These are phyloP conservation scores for Annulohypoxylon truncatum DNA, from an alignment of 2,329 filamentous ascomycete species.

Conservation along the genomic window DNA sequence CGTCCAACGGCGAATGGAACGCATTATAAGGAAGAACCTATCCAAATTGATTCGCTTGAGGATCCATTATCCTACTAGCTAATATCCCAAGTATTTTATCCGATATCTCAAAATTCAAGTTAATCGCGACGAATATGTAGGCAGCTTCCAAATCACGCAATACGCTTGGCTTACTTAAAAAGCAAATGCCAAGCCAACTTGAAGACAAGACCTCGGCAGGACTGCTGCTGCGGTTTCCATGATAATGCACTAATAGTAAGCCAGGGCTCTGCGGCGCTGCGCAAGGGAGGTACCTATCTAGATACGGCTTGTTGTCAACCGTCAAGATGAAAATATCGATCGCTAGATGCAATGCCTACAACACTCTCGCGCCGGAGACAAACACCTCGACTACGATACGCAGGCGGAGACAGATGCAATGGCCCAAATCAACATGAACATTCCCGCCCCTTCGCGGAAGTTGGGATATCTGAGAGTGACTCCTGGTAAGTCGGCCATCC, in stretches of 20 bases:
- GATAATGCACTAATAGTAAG: no score
- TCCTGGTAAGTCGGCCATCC: constrained; percentile 73
- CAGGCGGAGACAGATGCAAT: constrained; percentile 71
- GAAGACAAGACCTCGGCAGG: no score
- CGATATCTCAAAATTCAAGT: neutral
- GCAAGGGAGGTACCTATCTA: no score
- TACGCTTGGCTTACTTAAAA: neutral
- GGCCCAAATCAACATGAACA: constrained; percentile 75
- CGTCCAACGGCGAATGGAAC: neutral
- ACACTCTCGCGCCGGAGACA: constrained; percentile 59
- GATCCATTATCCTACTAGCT: neutral
- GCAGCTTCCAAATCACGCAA: neutral
- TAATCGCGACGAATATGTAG: neutral
- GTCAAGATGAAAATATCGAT: no score
- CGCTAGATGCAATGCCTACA: constrained; percentile 63
- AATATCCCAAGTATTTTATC: neutral
- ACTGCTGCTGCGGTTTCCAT: no score
- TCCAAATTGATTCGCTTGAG: constrained; percentile 2
- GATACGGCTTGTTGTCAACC: no score
- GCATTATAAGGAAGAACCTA: neutral
- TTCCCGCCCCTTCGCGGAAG: constrained; percentile 66
- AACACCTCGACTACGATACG: constrained; percentile 71
- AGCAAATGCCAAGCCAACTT: neutral
- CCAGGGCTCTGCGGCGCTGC: no score
- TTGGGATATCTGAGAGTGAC: constrained; percentile 71